Conservation (phyloP, 2,329 filamentous ascomycete genomes). For the Pseudogymnoascus sp. region DNA sequence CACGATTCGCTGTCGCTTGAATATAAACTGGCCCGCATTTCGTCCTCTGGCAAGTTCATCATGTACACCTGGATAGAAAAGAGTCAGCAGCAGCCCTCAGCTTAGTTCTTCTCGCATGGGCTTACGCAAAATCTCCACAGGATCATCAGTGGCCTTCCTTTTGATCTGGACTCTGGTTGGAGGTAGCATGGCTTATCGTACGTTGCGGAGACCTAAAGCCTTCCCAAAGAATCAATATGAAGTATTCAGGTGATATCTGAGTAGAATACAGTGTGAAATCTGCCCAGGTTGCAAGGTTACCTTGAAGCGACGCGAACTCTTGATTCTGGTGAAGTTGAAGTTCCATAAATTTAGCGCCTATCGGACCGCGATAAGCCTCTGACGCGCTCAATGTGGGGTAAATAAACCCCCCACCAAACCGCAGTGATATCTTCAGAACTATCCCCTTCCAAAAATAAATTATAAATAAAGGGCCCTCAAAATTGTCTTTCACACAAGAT, state of each 20-base stretch:
- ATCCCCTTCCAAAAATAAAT: neutral
- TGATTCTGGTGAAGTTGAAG: neutral
- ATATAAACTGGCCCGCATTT: conserved; percentile 22
- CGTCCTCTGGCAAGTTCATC: conserved; percentile 22
- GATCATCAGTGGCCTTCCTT: conserved; percentile 27
- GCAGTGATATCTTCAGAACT: neutral
- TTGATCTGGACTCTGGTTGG: conserved; percentile 27
- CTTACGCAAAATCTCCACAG: conserved; percentile 28
- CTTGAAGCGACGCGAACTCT: neutral
- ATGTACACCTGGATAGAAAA: conserved; percentile 21
- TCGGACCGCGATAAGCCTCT: conserved; percentile 6
- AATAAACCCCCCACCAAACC: neutral
- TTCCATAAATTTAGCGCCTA: conserved; percentile 8
- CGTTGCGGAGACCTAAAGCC: neutral
- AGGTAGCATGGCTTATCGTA: conserved; percentile 17
- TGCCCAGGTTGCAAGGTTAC: neutral
- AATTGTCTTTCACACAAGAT: neutral
- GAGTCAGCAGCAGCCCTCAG: conserved; percentile 1
- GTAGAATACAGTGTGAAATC: neutral
- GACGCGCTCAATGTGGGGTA: conserved; percentile 5
- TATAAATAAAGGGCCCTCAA: neutral
- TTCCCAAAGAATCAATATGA: neutral
- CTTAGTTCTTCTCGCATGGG: neutral
- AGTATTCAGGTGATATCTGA: neutral
- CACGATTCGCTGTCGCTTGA: conserved; percentile 21